Base-by-base conservation (phyloP, 202 grass and related monocot genomes). In the Carex arenaria region DNA sequence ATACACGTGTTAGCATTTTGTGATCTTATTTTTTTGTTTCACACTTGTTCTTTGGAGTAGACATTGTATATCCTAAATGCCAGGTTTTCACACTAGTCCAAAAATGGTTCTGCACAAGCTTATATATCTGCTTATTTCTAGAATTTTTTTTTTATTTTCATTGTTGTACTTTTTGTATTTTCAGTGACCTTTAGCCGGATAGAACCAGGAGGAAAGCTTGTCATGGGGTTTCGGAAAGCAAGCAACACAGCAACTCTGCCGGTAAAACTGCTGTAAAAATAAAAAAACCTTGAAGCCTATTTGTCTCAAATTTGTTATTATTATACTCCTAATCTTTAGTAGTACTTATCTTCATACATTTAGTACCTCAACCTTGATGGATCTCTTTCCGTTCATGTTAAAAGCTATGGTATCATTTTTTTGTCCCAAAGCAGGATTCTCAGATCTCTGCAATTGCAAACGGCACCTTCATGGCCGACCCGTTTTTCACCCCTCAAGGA, bases 361-460 rank as follows among this genome's bases (percentile, higher is more conserved):
- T 28, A 84, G 54, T 84, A 20, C 32, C 13, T 20, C 13, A 52
- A 82, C 5, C 23, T 63, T 82, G 62, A 30, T 61, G 49, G 38
- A 42, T 26, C 18, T 61, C 43, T 64, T 73, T 83, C 0, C 53
- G 42, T 81, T 90, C 4, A 57, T 66, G 51, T 38, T 82, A 83
- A 85, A 73, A 60, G 49, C 64, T 34, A 18, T 82, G 67, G 69
- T 63, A 77, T 77, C 49, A 7, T 30, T 56, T 72, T 20, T 20
- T 72, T 60, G 4, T 17, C 53, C 18, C 64, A 65, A 68, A 74
- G 80, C 93, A 96, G 96, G 96, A 96, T 82, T 99, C 93, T 53
- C 96, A 99, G 47, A 99, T 99, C 85, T 94, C 96, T 85, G 93
- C 96, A 79, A 95, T 99, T 72, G 96, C 93, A 66, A 99, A 93